These are phyloP conservation scores for Sarocladium brachiariae DNA, from an alignment of 2,329 filamentous ascomycete species.

Conservation along the genomic window DNA sequence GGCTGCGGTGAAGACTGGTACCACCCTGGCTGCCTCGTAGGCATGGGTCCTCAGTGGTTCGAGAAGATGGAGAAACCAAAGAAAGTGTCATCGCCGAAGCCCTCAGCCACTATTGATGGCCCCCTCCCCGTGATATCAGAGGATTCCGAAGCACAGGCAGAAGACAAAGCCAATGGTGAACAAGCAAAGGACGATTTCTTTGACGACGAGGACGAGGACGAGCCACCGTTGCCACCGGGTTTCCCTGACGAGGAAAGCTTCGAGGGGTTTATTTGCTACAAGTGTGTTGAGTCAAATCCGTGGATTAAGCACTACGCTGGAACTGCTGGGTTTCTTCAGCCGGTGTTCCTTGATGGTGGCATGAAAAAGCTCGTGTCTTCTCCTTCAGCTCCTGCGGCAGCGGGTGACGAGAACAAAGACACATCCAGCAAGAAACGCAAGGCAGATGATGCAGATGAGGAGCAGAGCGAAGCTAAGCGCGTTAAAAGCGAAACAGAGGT, in stretches of 20 bases:
- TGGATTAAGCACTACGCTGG: slow-evolving; percentile 91
- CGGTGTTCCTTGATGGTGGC: slow-evolving; percentile 49
- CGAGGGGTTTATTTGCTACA: slow-evolving; percentile 86
- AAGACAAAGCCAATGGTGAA: slow-evolving; percentile 16
- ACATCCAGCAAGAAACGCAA: slow-evolving; percentile 57
- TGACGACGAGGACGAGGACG: slow-evolving; percentile 48
- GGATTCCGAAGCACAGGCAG: slow-evolving; percentile 37
- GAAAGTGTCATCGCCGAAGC: slow-evolving; percentile 16
- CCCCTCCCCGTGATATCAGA: slow-evolving; percentile 38
- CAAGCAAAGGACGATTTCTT: slow-evolving; percentile 21
- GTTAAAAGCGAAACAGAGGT: slow-evolving; percentile 35
- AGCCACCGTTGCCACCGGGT: slow-evolving; percentile 67
- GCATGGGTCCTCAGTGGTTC: slow-evolving; percentile 67
- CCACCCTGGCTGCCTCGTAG: slow-evolving; percentile 87
- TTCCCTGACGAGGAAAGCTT: slow-evolving; percentile 89
- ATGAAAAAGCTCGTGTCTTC: background rate
- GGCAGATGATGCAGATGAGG: slow-evolving; percentile 44
- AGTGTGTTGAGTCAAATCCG: slow-evolving; percentile 78
- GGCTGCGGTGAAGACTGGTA: slow-evolving; percentile 98
- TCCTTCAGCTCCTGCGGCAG: background rate
- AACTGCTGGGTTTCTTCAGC: slow-evolving; percentile 67
- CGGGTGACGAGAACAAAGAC: slow-evolving; percentile 11
- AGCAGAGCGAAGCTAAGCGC: slow-evolving; percentile 41
- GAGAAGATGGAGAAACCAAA: slow-evolving; percentile 39
- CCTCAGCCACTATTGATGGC: slow-evolving; percentile 13